Conservation (phyloP, 768 basidiomycete species). For the Rubroboletus pulcherrimus region DNA sequence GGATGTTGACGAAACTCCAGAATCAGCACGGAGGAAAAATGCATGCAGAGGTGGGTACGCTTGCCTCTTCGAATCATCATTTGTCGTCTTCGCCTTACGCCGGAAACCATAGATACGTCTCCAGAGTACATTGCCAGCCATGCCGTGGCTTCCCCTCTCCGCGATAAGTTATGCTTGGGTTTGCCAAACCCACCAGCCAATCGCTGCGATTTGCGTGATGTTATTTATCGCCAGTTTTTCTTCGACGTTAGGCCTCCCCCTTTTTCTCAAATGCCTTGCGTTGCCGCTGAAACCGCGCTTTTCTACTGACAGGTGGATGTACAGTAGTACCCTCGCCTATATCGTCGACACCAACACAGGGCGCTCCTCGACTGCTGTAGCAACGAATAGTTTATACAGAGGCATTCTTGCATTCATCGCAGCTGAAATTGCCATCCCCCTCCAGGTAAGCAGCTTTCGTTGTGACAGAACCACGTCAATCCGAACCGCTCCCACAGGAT, state of each 20-base stretch:
- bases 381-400: conserved; percentile 72
- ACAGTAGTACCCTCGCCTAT: conserved; percentile 72
- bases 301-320: conserved; percentile 43
- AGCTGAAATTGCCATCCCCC: conserved; percentile 73
- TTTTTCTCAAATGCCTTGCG: neutral
- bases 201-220: conserved; percentile 67
- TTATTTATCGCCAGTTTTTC: conserved; percentile 73
- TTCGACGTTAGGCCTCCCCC: conserved; percentile 29
- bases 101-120: conserved; percentile 59
- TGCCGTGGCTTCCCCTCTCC: conserved; percentile 51
- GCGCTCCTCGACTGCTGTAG: conserved; percentile 72
- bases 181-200: conserved; percentile 55
- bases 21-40: conserved; percentile 40
- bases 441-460: conserved; percentile 38
- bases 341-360: conserved; percentile 85
- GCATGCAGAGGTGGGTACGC: conserved; percentile 56
- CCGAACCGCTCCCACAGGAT: conserved; percentile 8
- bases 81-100: neutral
- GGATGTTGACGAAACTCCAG: conserved; percentile 39
- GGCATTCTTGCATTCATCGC: conserved; percentile 66
- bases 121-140: conserved; percentile 53
- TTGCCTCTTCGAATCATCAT: neutral
- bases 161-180: conserved; percentile 76
- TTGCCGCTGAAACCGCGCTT: neutral
- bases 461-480: neutral